phyloP scores from a whole-genome alignment of 768 basidiomycete genomes.

The Paxillus rubicundulus region DNA sequence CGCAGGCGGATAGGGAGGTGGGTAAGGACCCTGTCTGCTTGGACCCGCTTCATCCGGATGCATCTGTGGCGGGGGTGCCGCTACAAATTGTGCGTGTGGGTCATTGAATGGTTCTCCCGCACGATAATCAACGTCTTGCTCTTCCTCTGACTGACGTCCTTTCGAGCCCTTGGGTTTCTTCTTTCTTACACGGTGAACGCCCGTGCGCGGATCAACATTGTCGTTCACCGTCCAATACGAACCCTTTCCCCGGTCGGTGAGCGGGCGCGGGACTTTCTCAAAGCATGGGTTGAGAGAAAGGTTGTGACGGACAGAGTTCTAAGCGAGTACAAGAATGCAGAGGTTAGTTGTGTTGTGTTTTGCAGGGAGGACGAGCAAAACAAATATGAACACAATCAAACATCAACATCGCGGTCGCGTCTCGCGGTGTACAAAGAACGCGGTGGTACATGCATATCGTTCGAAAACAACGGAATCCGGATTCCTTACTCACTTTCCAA shows the following conservation, averaged over 20 bases:
- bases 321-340: constrained; percentile 6
- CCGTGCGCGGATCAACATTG: constrained; percentile 84
- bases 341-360: constrained; percentile 30
- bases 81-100: constrained; percentile 54
- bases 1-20: constrained; percentile 61
- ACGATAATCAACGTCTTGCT: constrained; percentile 65
- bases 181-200: constrained; percentile 85
- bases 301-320: constrained; percentile 92
- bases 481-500: constrained; percentile 72
- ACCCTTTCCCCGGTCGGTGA: constrained; percentile 88
- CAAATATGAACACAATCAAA: constrained; percentile 62
- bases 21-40: constrained; percentile 56
- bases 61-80: constrained; percentile 47
- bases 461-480: background rate
- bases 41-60: constrained; percentile 59
- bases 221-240: constrained; percentile 94
- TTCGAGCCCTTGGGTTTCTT: constrained; percentile 70
- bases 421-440: constrained; percentile 10
- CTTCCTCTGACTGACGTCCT: constrained; percentile 52
- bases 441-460: background rate
- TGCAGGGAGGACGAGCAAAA: constrained; percentile 37
- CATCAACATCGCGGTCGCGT: constrained; percentile 63
- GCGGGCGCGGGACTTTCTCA: constrained; percentile 86
- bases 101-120: constrained; percentile 57
- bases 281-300: constrained; percentile 89